These are phyloP conservation scores for Diospyros kaki DNA, from an alignment of 148 eudicot species.

Conservation along the genomic window DNA sequence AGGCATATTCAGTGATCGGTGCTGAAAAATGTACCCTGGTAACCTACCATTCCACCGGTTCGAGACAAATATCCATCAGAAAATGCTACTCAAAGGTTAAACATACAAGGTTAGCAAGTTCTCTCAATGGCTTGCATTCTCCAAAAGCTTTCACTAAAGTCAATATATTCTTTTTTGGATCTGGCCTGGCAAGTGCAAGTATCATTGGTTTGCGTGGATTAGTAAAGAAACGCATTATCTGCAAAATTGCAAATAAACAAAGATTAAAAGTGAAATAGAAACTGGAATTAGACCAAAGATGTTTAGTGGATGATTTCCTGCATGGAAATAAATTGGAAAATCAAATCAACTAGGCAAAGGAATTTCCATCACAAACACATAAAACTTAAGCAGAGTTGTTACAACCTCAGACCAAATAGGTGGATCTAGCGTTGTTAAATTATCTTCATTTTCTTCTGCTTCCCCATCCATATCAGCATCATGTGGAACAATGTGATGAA, in stretches of 20 bases:
- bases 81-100: neutral
- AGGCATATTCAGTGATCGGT: neutral
- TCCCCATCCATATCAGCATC: conserved; percentile 13
- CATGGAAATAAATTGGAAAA: neutral
- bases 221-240: conserved; percentile 93
- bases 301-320: neutral
- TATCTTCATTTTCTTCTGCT: conserved; percentile 10
- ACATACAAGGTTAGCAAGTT: conserved; percentile 81
- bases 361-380: neutral
- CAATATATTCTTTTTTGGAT: conserved; percentile 84
- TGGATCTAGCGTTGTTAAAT: conserved; percentile 4
- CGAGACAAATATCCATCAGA: conserved; percentile 4
- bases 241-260: conserved; percentile 12
- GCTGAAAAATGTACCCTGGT: neutral
- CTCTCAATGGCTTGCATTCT: conserved; percentile 81
- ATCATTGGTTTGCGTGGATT: conserved; percentile 95
- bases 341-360: neutral
- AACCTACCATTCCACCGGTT: conserved; percentile 6
- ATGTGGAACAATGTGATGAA: conserved; percentile 17
- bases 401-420: conserved; percentile 78
- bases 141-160: conserved; percentile 95
- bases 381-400: conserved; percentile 4
- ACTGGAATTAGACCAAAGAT: neutral
- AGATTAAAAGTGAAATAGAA: neutral
- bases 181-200: conserved; percentile 95